These are phyloP conservation scores for Nectriaceae sp. DNA, from an alignment of 2,329 filamentous ascomycete species.

Conservation along the genomic window DNA sequence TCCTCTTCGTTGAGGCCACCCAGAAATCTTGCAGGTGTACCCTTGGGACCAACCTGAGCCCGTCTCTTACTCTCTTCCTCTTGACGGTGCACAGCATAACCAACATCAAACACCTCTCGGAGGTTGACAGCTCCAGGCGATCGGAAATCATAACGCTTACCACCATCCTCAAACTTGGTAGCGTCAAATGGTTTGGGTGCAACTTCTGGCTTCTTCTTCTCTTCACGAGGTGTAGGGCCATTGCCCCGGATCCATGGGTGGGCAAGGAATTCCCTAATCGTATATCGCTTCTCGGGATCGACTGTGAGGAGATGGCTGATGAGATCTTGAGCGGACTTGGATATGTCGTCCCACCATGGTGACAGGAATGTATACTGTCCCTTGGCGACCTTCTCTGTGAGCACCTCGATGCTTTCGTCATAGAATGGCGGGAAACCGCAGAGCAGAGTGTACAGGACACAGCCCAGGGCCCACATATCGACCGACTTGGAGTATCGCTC, in stretches of 20 bases:
- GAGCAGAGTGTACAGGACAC: slow-evolving; percentile 93
- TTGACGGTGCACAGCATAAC: slow-evolving; percentile 95
- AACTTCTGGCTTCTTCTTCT: slow-evolving; percentile 54
- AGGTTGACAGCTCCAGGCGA: slow-evolving; percentile 94
- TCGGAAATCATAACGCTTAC: slow-evolving; percentile 84
- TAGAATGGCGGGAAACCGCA: slow-evolving; percentile 99
- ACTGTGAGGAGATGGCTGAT: slow-evolving; percentile 93
- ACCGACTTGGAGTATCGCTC: slow-evolving; percentile 98
- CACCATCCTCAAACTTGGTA: slow-evolving; percentile 53
- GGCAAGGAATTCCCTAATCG: slow-evolving; percentile 87
- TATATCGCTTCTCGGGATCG: slow-evolving; percentile 92
- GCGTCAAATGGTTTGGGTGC: slow-evolving; percentile 59
- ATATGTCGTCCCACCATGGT: slow-evolving; percentile 99
- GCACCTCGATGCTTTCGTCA: slow-evolving; percentile 94
- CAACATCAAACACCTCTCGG: slow-evolving; percentile 95
- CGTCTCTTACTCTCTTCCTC: slow-evolving; percentile 93
- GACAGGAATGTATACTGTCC: slow-evolving; percentile 98
- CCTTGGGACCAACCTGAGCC: slow-evolving; percentile 78
- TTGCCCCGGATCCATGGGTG: slow-evolving; percentile 89
- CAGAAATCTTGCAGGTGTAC: slow-evolving; percentile 56
- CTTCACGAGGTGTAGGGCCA: slow-evolving; percentile 56
- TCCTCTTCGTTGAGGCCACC: slow-evolving; percentile 71
- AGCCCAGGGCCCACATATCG: slow-evolving; percentile 98
- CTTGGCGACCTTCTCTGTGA: slow-evolving; percentile 96
- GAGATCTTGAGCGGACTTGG: slow-evolving; percentile 88